phyloP scores from a whole-genome alignment of 306 rosid species.

The Gynostemma pentaphyllum region DNA sequence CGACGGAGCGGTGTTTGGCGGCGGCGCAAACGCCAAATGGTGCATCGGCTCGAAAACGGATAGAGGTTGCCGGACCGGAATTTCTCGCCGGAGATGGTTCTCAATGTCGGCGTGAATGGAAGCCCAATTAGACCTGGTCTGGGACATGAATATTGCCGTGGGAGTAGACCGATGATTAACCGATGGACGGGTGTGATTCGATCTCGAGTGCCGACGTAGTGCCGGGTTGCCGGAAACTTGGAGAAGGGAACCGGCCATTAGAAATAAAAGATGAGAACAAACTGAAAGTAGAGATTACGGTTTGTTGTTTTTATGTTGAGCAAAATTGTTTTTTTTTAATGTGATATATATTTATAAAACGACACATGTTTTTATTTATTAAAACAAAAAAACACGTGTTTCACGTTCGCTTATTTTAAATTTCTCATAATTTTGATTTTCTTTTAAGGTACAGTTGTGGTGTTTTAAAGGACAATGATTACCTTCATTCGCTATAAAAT shows the following conservation, averaged over 20 bases:
- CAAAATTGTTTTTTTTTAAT: no score
- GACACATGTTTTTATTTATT: no score
- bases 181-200: conserved; percentile 8
- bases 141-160: conserved; percentile 11
- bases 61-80: conserved; percentile 39
- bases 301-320: no score
- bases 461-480: no score
- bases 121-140: conserved; percentile 19
- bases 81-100: conserved; percentile 35
- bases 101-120: conserved; percentile 41
- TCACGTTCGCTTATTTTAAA: no score
- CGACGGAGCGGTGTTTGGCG: conserved; percentile 41
- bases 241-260: conserved; percentile 23
- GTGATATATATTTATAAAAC: no score
- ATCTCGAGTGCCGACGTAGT: conserved; percentile 2
- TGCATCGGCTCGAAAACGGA: conserved; percentile 56
- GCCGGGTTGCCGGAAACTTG: conserved; percentile 4
- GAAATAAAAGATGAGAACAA: not conserved
- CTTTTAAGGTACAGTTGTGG: no score
- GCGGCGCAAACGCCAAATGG: conserved; percentile 28
- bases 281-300: not conserved
- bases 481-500: no score
- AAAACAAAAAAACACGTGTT: no score
- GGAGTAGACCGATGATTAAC: conserved; percentile 10
- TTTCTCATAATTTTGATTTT: no score